Evolutionary conservation across 148 eudicot genomes (phyloP).

Genomic region (Rhododendron simsii): DNA sequence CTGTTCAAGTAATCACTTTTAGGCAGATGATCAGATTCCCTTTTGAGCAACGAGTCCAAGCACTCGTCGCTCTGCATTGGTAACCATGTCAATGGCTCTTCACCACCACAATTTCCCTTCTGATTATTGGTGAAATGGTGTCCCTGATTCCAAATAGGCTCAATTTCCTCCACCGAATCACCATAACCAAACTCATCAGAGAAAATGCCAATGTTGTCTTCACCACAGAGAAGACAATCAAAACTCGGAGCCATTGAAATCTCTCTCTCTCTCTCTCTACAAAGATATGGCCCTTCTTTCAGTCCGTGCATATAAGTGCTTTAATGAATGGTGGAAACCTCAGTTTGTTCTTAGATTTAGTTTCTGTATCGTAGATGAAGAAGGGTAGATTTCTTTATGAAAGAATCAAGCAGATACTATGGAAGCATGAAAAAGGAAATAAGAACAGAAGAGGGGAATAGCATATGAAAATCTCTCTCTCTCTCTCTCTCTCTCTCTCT

Average conservation of each 20-base stretch:
- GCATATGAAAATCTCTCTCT: background rate
- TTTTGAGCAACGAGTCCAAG: conserved; percentile 39
- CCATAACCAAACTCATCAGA: conserved; percentile 33
- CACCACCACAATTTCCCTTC: conserved; percentile 23
- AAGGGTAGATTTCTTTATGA: background rate
- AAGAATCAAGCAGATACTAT: background rate
- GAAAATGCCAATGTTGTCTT: conserved; percentile 47
- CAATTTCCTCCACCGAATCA: conserved; percentile 25
- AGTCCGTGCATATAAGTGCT: background rate
- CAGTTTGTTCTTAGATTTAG: background rate
- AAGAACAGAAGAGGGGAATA: background rate
- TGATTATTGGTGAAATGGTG: conserved; percentile 11
- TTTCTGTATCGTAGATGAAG: conserved; percentile 6
- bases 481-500: background rate
- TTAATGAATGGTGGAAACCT: background rate
- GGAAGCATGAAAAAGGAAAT: background rate
- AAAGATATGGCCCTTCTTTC: background rate
- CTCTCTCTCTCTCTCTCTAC: background rate
- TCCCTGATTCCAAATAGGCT: conserved; percentile 23
- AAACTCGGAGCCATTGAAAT: conserved; percentile 52
- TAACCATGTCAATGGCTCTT: conserved; percentile 22
- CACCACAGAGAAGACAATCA: conserved; percentile 65
- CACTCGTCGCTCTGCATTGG: conserved; percentile 52
- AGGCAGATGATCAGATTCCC: conserved; percentile 43
- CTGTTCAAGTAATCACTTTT: conserved; percentile 49